Base-by-base conservation (phyloP, 2,329 filamentous ascomycete species). In the Stagonosporopsis cucurbitacearum region DNA sequence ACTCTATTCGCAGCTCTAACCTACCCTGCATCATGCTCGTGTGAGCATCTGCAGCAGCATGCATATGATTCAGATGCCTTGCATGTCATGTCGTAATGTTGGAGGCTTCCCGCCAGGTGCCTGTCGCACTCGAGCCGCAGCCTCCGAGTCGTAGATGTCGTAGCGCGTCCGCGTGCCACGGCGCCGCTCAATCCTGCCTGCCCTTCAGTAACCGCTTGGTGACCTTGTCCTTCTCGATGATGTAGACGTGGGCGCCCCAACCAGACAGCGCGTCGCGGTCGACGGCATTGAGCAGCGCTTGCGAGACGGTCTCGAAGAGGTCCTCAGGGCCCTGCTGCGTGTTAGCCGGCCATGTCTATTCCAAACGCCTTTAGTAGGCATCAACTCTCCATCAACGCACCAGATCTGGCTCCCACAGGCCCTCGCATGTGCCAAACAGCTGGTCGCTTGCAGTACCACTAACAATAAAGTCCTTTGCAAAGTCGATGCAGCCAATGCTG, bases 141-240 rank as follows among this genome's bases (percentile, higher is more conserved):
- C 39, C 39, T 30, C 55, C 17, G 48, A 19, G 50, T 54, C 35
- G 43, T 63, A 50, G 55, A 62, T 48, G 45, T 61, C 58, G 48
- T 65, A 55, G 57, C 42, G 51, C 50, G 45, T 55, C 50, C 45
- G 46, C 46, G 39, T 58, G 44, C 50, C 58, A 59, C 50, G 19
- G 20, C 51, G 48, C 60, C 51, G 47, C 67, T 76, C 78, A 82
- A 58, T 98, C 94, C 82, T 98, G 94, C 82, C 93, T 88, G 75
- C 93, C 93, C 87, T 98, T 98, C 78, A 99, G 83, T 87, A 99
- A 87, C 77, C 95, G 86, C 89, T 98, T 97, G 73, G 95, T 98
- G 62, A 99, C 91, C 90, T 98, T 98, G 82, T 96, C 93, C 86
- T 99, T 99, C 84, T 98, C 95, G 78, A 99, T 96, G 74, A 99